Evolutionary conservation across 2,329 filamentous ascomycete genomes (phyloP).

Genomic region (Fusarium udum): DNA sequence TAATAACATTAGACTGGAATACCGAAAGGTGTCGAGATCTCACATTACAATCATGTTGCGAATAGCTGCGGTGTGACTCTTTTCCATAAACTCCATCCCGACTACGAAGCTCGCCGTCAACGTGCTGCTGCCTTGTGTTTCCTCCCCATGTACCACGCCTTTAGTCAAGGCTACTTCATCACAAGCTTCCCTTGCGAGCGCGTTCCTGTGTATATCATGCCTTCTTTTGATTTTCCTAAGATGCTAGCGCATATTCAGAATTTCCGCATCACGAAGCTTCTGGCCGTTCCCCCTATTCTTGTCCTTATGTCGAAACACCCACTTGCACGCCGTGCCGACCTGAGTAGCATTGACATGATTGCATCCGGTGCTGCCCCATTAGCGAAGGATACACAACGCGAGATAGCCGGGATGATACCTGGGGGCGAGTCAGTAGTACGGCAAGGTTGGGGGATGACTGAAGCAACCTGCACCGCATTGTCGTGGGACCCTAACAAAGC

Average conservation of each 20-base stretch:
- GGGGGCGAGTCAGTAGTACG: constrained; percentile 49
- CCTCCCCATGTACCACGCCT: constrained; percentile 80
- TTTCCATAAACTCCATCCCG: constrained; percentile 56
- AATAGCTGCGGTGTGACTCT: constrained; percentile 70
- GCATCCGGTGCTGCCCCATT: constrained; percentile 77
- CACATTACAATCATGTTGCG: constrained; percentile 79
- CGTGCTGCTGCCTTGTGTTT: constrained; percentile 67
- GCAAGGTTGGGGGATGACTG: constrained; percentile 92
- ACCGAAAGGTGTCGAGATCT: constrained; percentile 85
- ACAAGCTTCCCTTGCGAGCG: constrained; percentile 64
- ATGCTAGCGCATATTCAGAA: constrained; percentile 75
- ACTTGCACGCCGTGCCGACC: constrained; percentile 70
- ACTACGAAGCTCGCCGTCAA: constrained; percentile 55
- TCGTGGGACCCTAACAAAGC: constrained; percentile 72
- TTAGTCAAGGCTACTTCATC: constrained; percentile 76
- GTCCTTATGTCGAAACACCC: constrained; percentile 78
- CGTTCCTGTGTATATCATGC: constrained; percentile 81
- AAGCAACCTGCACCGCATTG: constrained; percentile 76
- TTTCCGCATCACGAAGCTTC: constrained; percentile 73
- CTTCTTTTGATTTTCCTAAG: constrained; percentile 77
- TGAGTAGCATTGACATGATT: constrained; percentile 70
- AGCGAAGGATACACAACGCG: constrained; percentile 57
- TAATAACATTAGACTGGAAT: constrained; percentile 67
- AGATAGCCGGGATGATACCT: constrained; percentile 61
- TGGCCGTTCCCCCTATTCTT: constrained; percentile 78